phyloP scores from a whole-genome alignment of 2,329 filamentous ascomycete species.

The Hortaea werneckii region DNA sequence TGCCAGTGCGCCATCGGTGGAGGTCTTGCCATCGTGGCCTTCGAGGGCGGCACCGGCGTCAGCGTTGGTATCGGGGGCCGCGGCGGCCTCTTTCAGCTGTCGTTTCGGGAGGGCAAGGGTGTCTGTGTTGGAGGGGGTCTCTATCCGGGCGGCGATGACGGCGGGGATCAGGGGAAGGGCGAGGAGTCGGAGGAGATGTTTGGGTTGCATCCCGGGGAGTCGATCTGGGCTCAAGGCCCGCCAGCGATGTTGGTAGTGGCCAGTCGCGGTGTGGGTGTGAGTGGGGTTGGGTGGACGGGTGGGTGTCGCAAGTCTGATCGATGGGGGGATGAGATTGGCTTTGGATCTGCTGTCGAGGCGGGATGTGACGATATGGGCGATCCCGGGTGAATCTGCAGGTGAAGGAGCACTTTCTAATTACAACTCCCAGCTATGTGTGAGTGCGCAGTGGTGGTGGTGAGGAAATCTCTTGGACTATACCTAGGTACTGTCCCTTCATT shows the following conservation, averaged over 20 bases:
- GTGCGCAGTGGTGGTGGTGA: too few relatives aligned
- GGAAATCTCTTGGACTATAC: too few relatives aligned
- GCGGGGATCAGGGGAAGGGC: conserved; percentile 18
- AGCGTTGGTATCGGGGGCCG: background rate
- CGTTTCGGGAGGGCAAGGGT: conserved; percentile 4
- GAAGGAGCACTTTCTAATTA: too few relatives aligned
- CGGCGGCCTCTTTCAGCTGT: background rate
- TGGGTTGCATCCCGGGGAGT: conserved; percentile 20
- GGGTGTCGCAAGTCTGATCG: too few relatives aligned
- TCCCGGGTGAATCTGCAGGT: too few relatives aligned
- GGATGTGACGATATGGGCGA: too few relatives aligned
- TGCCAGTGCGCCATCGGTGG: conserved; percentile 13
- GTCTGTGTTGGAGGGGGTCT: conserved; percentile 4
- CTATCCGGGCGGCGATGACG: conserved; percentile 10
- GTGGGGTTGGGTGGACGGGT: too few relatives aligned
- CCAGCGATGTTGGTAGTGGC: background rate
- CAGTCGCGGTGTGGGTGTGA: background rate
- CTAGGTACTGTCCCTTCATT: too few relatives aligned
- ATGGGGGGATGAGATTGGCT: too few relatives aligned
- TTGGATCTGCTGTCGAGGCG: too few relatives aligned
- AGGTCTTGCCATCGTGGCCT: conserved; percentile 30
- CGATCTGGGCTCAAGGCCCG: conserved; percentile 2
- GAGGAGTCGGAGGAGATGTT: conserved; percentile 19
- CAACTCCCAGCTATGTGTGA: too few relatives aligned
- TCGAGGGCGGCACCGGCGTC: conserved; percentile 9